A percentile compares a stretch with the other conserved stretches of the same genome.
Conservation (phyloP, 164 flowering plant genomes). For the Piper betle region DNA sequence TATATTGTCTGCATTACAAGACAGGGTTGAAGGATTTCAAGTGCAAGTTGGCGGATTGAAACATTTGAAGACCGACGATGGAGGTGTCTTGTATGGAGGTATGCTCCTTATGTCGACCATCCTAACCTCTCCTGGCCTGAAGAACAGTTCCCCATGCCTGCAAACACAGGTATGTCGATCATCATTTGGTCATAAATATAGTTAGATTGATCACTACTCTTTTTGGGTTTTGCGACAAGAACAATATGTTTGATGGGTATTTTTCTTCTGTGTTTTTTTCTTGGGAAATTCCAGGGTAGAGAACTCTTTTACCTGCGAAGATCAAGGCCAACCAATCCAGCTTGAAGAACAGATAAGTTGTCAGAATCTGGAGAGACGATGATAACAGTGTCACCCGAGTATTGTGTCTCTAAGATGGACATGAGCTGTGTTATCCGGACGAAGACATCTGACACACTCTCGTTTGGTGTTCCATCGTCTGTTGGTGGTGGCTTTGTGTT, state of each 20-base stretch:
- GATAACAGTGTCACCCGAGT: conserved; percentile 66
- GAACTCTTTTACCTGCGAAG: conserved; percentile 48
- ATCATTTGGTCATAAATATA: background rate
- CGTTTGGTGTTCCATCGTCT: conserved; percentile 88
- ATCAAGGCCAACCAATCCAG: conserved; percentile 87
- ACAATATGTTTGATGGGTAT: background rate
- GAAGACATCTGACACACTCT: conserved; percentile 84
- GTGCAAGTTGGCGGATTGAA: conserved; percentile 55
- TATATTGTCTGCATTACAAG: too few relatives aligned
- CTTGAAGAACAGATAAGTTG: conserved; percentile 74
- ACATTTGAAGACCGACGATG: conserved; percentile 70
- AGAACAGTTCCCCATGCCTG: conserved; percentile 82
- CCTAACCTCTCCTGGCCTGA: conserved; percentile 75
- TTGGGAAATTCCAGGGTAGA: background rate
- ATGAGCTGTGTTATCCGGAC: conserved; percentile 91
- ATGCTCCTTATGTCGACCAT: conserved; percentile 53
- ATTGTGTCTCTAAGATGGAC: conserved; percentile 93
- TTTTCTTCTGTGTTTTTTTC: background rate
- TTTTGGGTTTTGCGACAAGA: too few relatives aligned
- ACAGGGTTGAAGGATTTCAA: too few relatives aligned
- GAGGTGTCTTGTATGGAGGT: conserved; percentile 77
- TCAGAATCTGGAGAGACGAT: conserved; percentile 98
- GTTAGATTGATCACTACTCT: too few relatives aligned
- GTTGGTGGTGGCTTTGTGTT: conserved; percentile 72
- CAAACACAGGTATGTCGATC: background rate